Conservation (phyloP, 495 filamentous ascomycete genomes). For the Pyrenula aspistea region DNA sequence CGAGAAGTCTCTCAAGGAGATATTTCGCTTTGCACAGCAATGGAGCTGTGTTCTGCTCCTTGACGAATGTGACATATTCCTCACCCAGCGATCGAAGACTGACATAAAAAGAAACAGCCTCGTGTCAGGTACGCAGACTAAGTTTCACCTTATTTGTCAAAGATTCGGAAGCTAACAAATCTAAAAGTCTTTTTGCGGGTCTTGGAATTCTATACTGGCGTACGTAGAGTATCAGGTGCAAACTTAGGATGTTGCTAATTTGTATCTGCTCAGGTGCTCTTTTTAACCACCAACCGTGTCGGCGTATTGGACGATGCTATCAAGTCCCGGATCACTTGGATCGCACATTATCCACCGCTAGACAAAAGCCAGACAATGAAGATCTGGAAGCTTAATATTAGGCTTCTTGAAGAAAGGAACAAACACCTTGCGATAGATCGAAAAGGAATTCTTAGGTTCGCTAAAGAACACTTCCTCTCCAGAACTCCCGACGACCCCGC, state of each 20-base stretch:
- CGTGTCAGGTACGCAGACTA: constrained; percentile 10
- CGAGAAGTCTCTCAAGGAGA: constrained; percentile 19
- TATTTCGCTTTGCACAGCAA: background rate
- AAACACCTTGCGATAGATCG: background rate
- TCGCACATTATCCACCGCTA: background rate
- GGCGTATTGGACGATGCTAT: background rate
- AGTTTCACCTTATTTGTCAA: background rate
- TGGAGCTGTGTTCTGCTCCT: constrained; percentile 30
- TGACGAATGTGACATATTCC: background rate
- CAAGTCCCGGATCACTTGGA: background rate
- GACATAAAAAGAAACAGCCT: background rate
- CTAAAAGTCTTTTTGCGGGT: background rate
- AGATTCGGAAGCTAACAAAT: background rate
- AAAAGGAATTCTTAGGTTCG: background rate
- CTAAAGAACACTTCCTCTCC: background rate
- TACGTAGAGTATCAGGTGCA: no score
- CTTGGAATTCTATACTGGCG: background rate
- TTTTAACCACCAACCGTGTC: background rate
- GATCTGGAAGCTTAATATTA: background rate
- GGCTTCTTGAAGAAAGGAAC: background rate
- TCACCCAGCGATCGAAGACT: background rate
- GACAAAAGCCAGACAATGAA: background rate
- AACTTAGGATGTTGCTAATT: no score
- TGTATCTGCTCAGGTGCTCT: no score
- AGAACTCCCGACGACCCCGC: background rate